Evolutionary conservation across 148 eudicot genomes (phyloP).

Genomic region (Drosera capensis): DNA sequence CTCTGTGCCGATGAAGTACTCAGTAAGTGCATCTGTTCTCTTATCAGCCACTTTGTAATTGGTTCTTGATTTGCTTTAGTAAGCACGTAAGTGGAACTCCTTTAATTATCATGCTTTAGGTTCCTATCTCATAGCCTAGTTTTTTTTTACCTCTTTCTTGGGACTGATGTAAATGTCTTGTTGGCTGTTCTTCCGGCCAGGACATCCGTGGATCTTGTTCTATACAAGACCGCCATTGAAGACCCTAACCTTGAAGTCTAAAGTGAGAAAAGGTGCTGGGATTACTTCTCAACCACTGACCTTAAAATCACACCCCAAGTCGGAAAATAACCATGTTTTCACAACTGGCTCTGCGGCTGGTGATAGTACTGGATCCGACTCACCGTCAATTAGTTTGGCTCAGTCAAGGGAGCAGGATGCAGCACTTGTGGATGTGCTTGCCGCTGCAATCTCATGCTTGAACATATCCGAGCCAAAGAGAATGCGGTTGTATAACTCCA

Average conservation of each 20-base stretch:
- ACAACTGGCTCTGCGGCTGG: conserved; percentile 3
- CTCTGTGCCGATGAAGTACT: conserved; percentile 74
- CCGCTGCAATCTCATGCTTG: conserved; percentile 50
- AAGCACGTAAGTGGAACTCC: too few species aligned
- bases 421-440: conserved; percentile 47
- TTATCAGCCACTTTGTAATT: too few species aligned
- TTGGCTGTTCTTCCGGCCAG: conserved; percentile 11
- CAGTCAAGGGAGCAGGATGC: conserved; percentile 25
- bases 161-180: neutral
- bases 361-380: conserved; percentile 16
- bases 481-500: conserved; percentile 39
- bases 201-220: conserved; percentile 35
- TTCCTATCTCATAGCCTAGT: too few species aligned
- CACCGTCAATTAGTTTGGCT: conserved; percentile 8
- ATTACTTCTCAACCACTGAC: conserved; percentile 15
- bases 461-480: conserved; percentile 58
- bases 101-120: too few species aligned
- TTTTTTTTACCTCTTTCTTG: too few species aligned
- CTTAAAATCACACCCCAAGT: conserved; percentile 9
- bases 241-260: conserved; percentile 11
- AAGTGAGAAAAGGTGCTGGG: conserved; percentile 16
- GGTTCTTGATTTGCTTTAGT: too few species aligned
- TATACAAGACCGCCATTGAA: conserved; percentile 25
- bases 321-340: conserved; percentile 16
- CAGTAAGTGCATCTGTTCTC: too few species aligned